phyloP scores from a whole-genome alignment of 192 early-diverging fungal species.

The Coemansia sp. region DNA sequence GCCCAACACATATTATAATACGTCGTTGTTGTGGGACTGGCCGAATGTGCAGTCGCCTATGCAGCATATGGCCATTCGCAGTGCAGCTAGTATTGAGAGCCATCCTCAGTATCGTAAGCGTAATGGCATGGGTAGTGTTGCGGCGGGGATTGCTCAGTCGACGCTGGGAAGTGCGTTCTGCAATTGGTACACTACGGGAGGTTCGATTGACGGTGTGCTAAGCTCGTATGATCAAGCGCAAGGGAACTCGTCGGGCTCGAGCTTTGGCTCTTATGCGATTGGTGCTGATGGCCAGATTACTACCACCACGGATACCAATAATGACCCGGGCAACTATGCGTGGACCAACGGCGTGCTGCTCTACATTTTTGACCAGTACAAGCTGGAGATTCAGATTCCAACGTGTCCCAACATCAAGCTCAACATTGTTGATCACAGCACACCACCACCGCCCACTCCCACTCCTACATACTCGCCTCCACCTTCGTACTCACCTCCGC shows the following conservation, averaged over 20 bases:
- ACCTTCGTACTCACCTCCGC: neutral
- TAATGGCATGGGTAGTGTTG: slow-evolving; percentile 10
- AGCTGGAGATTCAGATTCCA: slow-evolving; percentile 23
- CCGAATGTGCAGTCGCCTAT: slow-evolving; percentile 69
- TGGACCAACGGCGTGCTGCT: slow-evolving; percentile 48
- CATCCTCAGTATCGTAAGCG: neutral
- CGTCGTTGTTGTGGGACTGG: slow-evolving; percentile 67
- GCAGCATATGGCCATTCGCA: slow-evolving; percentile 57
- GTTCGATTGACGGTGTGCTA: slow-evolving; percentile 54
- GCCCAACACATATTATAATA: slow-evolving; percentile 61
- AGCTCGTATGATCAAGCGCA: slow-evolving; percentile 16
- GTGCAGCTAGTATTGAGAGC: slow-evolving; percentile 17
- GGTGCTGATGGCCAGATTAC: slow-evolving; percentile 22
- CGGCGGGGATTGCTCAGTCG: slow-evolving; percentile 51
- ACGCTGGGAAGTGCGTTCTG: slow-evolving; percentile 62
- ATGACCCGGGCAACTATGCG: slow-evolving; percentile 24
- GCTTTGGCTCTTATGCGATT: slow-evolving; percentile 28
- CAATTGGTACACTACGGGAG: slow-evolving; percentile 70
- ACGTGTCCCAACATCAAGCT: slow-evolving; percentile 46
- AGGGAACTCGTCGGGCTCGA: slow-evolving; percentile 10
- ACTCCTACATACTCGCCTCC: neutral
- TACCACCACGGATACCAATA: slow-evolving; percentile 14
- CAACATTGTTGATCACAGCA: slow-evolving; percentile 22
- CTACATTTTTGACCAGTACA: slow-evolving; percentile 38
- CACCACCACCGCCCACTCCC: neutral